phyloP scores from a whole-genome alignment of 331 rosid genomes.

The Telfairia occidentalis region DNA sequence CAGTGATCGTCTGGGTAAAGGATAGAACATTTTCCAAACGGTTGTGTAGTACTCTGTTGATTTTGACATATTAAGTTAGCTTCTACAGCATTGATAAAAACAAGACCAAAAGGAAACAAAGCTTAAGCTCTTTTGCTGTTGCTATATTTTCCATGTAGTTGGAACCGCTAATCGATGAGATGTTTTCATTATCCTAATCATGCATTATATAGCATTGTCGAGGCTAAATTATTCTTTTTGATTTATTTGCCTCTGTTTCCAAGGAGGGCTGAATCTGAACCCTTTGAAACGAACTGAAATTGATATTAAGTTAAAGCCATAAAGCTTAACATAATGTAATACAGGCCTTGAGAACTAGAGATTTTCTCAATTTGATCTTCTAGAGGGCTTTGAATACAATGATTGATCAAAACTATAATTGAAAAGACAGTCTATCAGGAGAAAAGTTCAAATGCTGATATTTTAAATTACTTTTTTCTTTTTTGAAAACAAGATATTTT shows the following conservation, averaged over 20 bases:
- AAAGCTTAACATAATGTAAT: too few relatives aligned
- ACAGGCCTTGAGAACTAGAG: too few relatives aligned
- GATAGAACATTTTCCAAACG: background rate
- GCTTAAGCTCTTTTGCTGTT: background rate
- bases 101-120: background rate
- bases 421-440: too few relatives aligned
- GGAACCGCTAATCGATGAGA: background rate
- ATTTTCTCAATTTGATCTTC: too few relatives aligned
- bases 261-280: background rate
- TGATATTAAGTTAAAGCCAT: too few relatives aligned
- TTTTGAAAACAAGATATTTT: too few relatives aligned
- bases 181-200: background rate
- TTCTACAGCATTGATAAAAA: background rate
- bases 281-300: too few relatives aligned
- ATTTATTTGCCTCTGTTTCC: background rate
- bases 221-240: background rate
- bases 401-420: too few relatives aligned
- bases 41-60: slow-evolving; percentile 13
- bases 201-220: background rate
- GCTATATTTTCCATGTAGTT: slow-evolving; percentile 7
- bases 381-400: too few relatives aligned
- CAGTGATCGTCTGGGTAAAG: background rate
- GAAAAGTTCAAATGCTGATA: too few relatives aligned
- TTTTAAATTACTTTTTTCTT: too few relatives aligned
- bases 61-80: background rate